Percentiles rank a stretch among this genome's conserved stretches.
Evolutionary conservation across 768 basidiomycete genomes (phyloP).

Genomic region (Leccinum imitatum): DNA sequence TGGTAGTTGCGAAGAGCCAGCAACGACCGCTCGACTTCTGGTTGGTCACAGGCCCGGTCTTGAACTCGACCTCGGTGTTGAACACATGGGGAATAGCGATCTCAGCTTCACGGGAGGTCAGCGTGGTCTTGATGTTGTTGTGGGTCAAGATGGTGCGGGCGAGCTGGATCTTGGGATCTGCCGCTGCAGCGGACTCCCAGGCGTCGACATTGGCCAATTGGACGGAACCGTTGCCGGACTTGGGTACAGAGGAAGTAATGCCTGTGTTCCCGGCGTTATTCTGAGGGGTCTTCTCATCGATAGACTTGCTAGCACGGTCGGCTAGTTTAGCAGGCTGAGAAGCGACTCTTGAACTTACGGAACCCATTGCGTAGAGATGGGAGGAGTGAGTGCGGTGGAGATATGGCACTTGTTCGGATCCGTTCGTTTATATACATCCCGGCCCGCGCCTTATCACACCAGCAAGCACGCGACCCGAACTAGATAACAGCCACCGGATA

Average conservation of each 20-base stretch:
- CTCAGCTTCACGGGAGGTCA: constrained; percentile 60
- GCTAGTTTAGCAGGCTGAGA: constrained; percentile 14
- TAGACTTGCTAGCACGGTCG: constrained; percentile 21
- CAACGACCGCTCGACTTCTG: constrained; percentile 90
- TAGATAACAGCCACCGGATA: neutral
- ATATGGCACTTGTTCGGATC: constrained; percentile 14
- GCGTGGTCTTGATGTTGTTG: constrained; percentile 58
- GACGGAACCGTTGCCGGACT: constrained; percentile 61
- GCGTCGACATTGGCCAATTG: constrained; percentile 53
- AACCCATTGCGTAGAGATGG: constrained; percentile 23
- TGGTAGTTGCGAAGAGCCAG: constrained; percentile 95
- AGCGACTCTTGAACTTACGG: constrained; percentile 24
- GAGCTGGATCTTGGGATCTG: constrained; percentile 63
- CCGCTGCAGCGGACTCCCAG: constrained; percentile 64
- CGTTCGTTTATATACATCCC: constrained; percentile 26
- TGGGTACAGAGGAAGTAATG: constrained; percentile 16
- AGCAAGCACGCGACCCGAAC: constrained; percentile 13
- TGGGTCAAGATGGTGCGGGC: constrained; percentile 78
- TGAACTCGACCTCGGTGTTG: constrained; percentile 77
- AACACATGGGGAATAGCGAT: constrained; percentile 76
- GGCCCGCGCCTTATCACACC: constrained; percentile 17
- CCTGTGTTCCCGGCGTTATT: neutral
- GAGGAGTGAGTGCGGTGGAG: constrained; percentile 1
- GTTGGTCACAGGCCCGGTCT: constrained; percentile 80
- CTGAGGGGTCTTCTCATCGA: constrained; percentile 27